phyloP scores from a whole-genome alignment of 129 eudicot species.

The Scalesia atractyloides region DNA sequence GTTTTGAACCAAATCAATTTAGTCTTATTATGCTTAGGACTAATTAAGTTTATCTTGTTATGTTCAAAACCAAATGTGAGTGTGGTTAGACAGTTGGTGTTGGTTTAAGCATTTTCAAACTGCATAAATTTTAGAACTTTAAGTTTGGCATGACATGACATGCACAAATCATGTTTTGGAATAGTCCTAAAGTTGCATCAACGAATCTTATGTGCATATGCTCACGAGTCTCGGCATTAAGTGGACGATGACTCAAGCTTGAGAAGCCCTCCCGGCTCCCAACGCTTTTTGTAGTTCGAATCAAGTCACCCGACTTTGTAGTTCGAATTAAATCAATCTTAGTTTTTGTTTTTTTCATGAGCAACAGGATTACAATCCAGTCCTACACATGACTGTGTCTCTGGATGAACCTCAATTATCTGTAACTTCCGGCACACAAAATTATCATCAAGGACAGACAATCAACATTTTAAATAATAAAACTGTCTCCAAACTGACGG shows the following conservation, averaged over 20 bases:
- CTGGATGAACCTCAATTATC: conserved; percentile 84
- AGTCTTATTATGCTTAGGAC: background rate
- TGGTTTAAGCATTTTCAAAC: background rate
- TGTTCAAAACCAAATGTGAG: background rate
- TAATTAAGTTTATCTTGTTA: background rate
- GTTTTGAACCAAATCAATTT: background rate
- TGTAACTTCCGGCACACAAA: conserved; percentile 20
- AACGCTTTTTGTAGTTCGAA: no score
- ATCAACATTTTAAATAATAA: background rate
- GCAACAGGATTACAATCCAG: conserved; percentile 92
- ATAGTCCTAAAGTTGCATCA: background rate
- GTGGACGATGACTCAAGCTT: no score
- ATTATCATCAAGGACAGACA: background rate
- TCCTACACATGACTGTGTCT: conserved; percentile 69
- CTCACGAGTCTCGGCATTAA: no score
- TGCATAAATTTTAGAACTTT: background rate
- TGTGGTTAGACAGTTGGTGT: no score
- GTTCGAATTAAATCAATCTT: conserved; percentile 49
- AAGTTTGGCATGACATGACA: background rate
- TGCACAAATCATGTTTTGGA: conserved; percentile 1
- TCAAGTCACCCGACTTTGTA: no score
- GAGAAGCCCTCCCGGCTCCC: no score
- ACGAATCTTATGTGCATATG: background rate
- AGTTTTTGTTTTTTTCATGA: conserved; percentile 65
- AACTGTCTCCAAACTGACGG: no score